Evolutionary conservation across 495 filamentous ascomycete genomes (phyloP).

Genomic region (Neurospora africana): DNA sequence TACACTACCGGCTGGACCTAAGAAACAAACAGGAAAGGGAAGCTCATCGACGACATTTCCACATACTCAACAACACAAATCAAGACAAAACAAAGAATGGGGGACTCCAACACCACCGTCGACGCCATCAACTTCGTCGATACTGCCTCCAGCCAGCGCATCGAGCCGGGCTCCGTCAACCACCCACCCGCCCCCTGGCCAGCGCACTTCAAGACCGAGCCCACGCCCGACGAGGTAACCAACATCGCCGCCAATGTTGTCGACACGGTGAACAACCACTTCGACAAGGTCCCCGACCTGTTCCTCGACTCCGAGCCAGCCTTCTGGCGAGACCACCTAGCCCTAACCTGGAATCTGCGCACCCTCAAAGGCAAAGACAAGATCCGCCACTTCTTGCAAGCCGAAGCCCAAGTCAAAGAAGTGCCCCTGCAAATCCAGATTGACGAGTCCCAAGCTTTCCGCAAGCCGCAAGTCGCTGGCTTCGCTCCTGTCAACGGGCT

Average conservation of each 20-base stretch:
- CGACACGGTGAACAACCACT: constrained; percentile 39
- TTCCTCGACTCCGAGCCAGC: constrained; percentile 39
- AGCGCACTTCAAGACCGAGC: constrained; percentile 12
- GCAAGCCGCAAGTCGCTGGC: constrained; percentile 34
- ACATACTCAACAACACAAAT: background rate
- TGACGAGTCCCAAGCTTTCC: constrained; percentile 33
- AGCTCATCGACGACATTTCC: background rate
- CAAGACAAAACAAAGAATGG: background rate
- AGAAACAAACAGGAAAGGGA: background rate
- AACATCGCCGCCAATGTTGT: constrained; percentile 35
- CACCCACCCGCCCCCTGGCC: constrained; percentile 36
- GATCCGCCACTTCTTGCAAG: constrained; percentile 40
- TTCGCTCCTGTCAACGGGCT: constrained; percentile 37
- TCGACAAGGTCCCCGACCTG: constrained; percentile 26
- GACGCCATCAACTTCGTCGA: background rate
- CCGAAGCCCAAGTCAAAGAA: constrained; percentile 24
- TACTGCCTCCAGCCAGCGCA: constrained; percentile 37
- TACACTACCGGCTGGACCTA: background rate
- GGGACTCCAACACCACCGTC: background rate
- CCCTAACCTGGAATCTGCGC: constrained; percentile 48
- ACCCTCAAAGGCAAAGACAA: constrained; percentile 45
- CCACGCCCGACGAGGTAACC: constrained; percentile 31
- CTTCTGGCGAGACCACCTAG: constrained; percentile 57
- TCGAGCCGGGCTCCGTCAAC: constrained; percentile 50
- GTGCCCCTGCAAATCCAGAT: constrained; percentile 30